Conservation (phyloP, 208 protist genomes). For the Trypanosoma boissoni region DNA sequence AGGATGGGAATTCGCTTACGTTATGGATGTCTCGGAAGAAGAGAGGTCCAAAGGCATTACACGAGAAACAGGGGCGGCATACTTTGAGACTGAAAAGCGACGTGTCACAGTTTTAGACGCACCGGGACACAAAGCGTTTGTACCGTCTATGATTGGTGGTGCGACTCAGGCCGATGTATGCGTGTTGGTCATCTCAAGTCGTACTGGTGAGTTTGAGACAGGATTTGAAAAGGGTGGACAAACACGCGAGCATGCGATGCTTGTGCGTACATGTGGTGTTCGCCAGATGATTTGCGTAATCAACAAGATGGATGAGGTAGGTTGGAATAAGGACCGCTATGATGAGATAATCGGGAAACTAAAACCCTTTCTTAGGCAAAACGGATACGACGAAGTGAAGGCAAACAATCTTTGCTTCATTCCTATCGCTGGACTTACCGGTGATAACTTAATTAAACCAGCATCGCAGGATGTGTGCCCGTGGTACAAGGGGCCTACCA, state of each 20-base stretch:
- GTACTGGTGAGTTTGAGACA: conserved; percentile 98
- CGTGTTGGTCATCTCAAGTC: conserved; percentile 98
- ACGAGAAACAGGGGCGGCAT: conserved; percentile 95
- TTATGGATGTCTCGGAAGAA: conserved; percentile 98
- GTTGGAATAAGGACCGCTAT: conserved; percentile 95
- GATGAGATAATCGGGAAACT: conserved; percentile 95
- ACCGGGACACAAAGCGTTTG: conserved; percentile 98
- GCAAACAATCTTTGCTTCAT: conserved; percentile 94
- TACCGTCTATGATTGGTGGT: conserved; percentile 99
- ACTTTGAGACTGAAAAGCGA: conserved; percentile 96
- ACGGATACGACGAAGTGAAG: conserved; percentile 90
- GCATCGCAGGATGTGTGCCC: conserved; percentile 68
- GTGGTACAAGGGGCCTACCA: conserved; percentile 91
- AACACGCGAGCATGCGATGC: conserved; percentile 98
- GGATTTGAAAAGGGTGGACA: conserved; percentile 99
- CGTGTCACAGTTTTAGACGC: conserved; percentile 98
- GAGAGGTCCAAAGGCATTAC: conserved; percentile 99
- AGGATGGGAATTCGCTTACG: conserved; percentile 97
- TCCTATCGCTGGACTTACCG: conserved; percentile 95
- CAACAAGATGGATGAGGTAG: conserved; percentile 99
- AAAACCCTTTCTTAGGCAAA: conserved; percentile 94
- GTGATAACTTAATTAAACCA: conserved; percentile 92
- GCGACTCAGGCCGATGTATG: conserved; percentile 98
- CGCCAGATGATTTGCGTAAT: conserved; percentile 96
- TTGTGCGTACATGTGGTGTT: conserved; percentile 98